These are phyloP conservation scores for Linum trigynum DNA, from an alignment of 345 rosid genomes.

Conservation along the genomic window DNA sequence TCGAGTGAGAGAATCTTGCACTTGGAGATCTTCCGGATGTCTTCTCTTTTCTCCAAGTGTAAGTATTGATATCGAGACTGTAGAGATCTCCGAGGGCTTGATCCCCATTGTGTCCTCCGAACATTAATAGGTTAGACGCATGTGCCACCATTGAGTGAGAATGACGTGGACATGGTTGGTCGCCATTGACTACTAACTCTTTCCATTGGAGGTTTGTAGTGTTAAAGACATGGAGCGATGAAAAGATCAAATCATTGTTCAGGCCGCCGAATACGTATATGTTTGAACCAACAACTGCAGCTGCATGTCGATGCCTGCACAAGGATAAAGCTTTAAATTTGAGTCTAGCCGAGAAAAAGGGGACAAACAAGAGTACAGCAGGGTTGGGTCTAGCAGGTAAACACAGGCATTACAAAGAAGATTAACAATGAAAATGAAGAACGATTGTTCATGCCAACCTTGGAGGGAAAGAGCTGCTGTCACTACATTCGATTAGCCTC, in stretches of 20 bases:
- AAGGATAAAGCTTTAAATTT: conserved; percentile 9
- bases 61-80: conserved; percentile 54
- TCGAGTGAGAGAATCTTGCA: conserved; percentile 81
- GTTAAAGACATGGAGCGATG: conserved; percentile 51
- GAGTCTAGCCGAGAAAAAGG: background rate
- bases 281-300: conserved; percentile 56
- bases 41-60: conserved; percentile 61
- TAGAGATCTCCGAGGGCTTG: conserved; percentile 64
- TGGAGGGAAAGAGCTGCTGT: conserved; percentile 48
- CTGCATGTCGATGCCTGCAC: conserved; percentile 85
- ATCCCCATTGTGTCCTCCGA: conserved; percentile 76
- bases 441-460: conserved; percentile 32
- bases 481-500: conserved; percentile 46
- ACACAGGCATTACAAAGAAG: background rate
- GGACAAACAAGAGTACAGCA: background rate
- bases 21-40: conserved; percentile 58
- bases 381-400: conserved; percentile 2
- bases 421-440: background rate
- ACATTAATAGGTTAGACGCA: conserved; percentile 50
- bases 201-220: conserved; percentile 49
- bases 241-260: conserved; percentile 38
- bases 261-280: conserved; percentile 79
- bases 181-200: conserved; percentile 45
- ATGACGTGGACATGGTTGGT: conserved; percentile 71
- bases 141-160: conserved; percentile 80